Base-by-base conservation (phyloP, 2,329 filamentous ascomycete species). In the Penicillium sp. region DNA sequence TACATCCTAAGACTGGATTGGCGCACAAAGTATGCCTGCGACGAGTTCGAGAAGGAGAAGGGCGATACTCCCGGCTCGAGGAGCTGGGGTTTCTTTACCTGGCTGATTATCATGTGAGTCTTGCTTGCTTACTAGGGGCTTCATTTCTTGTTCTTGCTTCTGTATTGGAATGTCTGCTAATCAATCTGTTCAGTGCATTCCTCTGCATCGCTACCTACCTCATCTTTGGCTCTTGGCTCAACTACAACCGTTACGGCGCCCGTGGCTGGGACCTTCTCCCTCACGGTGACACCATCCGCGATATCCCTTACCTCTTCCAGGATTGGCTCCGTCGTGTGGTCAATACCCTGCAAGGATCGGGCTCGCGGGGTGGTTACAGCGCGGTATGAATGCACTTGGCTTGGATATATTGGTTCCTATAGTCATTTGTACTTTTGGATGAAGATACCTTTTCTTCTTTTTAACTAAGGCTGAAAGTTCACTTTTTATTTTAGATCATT, bases 221-320 rank as follows among this genome's bases (percentile, higher is more conserved):
- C 62, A 96, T 97, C 73, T 97, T 97, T 70, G 92, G 93, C 61
- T 96, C 92, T 19, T 99, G 94, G 94, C 86, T 97, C 73, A 97
- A 97, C 80, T 97, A 97, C 82, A 97, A 91, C 78, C 89, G 92
- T 59, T 96, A 96, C 75, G 93, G 93, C 45, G 92, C 93, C 50
- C 84, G 93, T 42, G 94, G 94, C 55, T 97, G 92, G 92, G 94
- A 97, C 68, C 82, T 97, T 17, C 80, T 97, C 17, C 94, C 94
- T 14, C 93, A 97, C 71, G 89, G 89, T 62, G 94, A 99, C 73
- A 89, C 90, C 0, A 88, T 97, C 65, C 87, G 93, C 61, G 94
- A 99, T 69, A 77, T 97, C 19, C 94, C 94, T 3, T 97, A 97
- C 71, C 82, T 97, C 51, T 76, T 96, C 61, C 92, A 93, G 75